Base-by-base conservation (phyloP, 2,329 filamentous ascomycete species). In the Clonostachys solani region DNA sequence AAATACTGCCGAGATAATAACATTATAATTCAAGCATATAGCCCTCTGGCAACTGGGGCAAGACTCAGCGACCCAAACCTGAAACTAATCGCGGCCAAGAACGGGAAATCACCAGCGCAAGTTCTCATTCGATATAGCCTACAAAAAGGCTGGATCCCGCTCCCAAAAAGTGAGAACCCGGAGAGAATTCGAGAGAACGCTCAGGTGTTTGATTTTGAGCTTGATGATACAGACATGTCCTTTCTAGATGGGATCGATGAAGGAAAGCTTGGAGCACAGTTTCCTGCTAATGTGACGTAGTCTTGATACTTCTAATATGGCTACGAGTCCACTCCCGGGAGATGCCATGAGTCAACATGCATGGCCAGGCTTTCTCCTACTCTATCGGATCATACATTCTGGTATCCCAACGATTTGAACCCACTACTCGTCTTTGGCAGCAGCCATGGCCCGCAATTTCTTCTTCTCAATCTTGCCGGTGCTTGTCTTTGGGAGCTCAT, bases 391-490 rank as follows among this genome's bases (percentile, higher is more conserved):
- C 19, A 16, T 33, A 17, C 19, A 34, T 29, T 12, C 23, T 9
- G 23, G 23, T 29, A 29, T 29, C 23, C 23, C 23, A 29, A 29
- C 23, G 23, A 29, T 29, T 29, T 29, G 9, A 29, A 29, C 29
- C 10, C 34, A 23, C 16, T 29, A 38, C 18, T 18, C 12, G 15
- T 36, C 37, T 40, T 47, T 60, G 81, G 89, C 19, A n/a, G 42
- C 8, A 3, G 87, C 88, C 92, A 92, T 96, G 56, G 89, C 86
- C 50, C 94, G 74, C 47, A 99, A 67, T 7, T 95, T 81, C 59
- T 96, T 97, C 81, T 99, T 99, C 78, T 90, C 86, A 50, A 97
- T 78, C 77, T 99, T 99, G 4, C 94, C 94, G 1, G 94, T 99
- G 65, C 88, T 94, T 29, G 94, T 99, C 79, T 99, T 99, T 10